These are phyloP conservation scores for Pichia thaimueangensis DNA, from an alignment of 805 yeast species.

Conservation along the genomic window DNA sequence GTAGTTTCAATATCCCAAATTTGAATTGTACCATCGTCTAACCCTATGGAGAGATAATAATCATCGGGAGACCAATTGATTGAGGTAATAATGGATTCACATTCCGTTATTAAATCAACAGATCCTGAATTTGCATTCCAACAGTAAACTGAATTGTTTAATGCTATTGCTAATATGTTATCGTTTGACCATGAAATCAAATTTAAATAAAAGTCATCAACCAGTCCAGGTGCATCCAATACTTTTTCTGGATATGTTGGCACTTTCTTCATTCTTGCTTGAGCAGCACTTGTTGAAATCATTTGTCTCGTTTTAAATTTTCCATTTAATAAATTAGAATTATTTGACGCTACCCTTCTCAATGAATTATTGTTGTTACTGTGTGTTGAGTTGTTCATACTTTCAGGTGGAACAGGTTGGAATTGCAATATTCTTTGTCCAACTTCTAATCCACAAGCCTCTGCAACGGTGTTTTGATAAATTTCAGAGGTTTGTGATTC, in stretches of 20 bases:
- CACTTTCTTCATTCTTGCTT: conserved; percentile 66
- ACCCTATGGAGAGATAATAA: conserved; percentile 75
- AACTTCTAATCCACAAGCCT: conserved; percentile 86
- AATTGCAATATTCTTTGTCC: conserved; percentile 80
- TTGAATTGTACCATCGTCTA: conserved; percentile 76
- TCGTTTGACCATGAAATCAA: conserved; percentile 81
- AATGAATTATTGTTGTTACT: neutral
- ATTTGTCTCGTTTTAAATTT: conserved; percentile 20
- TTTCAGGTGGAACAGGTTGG: conserved; percentile 78
- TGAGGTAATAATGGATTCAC: conserved; percentile 55
- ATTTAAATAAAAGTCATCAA: conserved; percentile 88
- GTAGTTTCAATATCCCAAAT: conserved; percentile 88
- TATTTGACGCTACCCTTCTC: conserved; percentile 20
- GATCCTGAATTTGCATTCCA: conserved; percentile 88
- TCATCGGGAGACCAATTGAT: conserved; percentile 91
- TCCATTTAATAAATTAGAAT: conserved; percentile 9
- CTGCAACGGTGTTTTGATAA: conserved; percentile 80
- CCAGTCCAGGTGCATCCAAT: conserved; percentile 90
- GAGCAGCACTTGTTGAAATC: conserved; percentile 41
- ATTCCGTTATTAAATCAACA: conserved; percentile 60
- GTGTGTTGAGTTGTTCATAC: conserved; percentile 16
- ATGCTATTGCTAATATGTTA: conserved; percentile 80
- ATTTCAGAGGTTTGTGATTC: conserved; percentile 47
- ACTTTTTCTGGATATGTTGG: conserved; percentile 89
- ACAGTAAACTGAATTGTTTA: conserved; percentile 75